Base-by-base conservation (phyloP, 805 yeast species). In the Ogataea naganishii region DNA sequence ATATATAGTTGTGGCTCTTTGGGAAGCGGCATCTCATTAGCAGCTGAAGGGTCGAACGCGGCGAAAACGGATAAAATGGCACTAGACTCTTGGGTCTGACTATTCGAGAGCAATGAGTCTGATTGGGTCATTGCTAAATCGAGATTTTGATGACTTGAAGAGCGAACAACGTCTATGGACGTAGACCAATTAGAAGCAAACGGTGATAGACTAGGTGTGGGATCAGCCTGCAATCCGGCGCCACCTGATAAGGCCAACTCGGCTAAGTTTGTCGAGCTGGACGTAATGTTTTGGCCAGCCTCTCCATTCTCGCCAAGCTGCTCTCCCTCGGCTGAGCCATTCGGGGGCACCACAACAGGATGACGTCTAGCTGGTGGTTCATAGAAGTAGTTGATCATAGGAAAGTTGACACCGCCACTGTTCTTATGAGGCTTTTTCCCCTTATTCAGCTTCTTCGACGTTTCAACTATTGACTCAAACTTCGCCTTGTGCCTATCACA, bases 401-500 rank as follows among this genome's bases (percentile, higher is more conserved):
- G 44, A 17, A 39, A 36, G 2, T 48, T 47, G 12, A 34, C 15
- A 7, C 59, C 58, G 21, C 53, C 53, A 30, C 48, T 42, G 36
- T 53, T 43, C 37, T 44, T 45, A 37, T 30, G 26, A n/a, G 34
- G 22, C 34, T 44, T 53, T 20, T 41, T 42, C 17, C 44, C 46
- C 27, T 38, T 47, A 14, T 40, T 40, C 6, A 37, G 26, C 16
- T 50, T 53, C 31, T 57, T 58, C 5, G 56, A 45, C 28, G 56
- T 59, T 7, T 66, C 72, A 34, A 68, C 71, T 3, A 62, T 46
- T 1, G 51, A 47, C 29, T 60, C 58, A 29, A 76, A 56, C 43
- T 77, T 77, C 8, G 55, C 38, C 23, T 52, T 52, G 49, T 84
- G 95, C 20, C 56, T 49, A 7, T 56, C 51, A 56, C 95, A 86